Base-by-base conservation (phyloP, 345 rosid genomes). In the Anacardium occidentale region DNA sequence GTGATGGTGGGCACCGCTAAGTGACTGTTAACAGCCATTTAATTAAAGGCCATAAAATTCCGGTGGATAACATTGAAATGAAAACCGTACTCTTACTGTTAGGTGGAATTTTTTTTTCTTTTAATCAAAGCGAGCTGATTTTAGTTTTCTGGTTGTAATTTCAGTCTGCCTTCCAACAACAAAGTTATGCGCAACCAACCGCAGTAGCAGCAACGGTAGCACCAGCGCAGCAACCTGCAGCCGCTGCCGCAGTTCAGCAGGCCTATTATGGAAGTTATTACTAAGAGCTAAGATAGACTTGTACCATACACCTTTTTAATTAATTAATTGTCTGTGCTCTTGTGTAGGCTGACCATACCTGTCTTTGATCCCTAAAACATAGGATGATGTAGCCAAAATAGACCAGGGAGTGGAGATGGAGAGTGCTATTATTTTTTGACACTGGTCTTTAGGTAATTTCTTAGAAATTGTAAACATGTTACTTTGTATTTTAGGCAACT, bases 231-330 rank as follows among this genome's bases (percentile, higher is more conserved):
- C 91, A 83, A 74, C 80, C 89, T 2, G 83, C 87, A 9, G 8
- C 90, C 21, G 88, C 89, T 1, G 83, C 87, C 10, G 8, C 90
- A 25, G 89, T 66, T 20, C 79, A 92, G 2, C 98, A 90, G 82
- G 83, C 86, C 2, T 92, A 89, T 62, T 89, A 86, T 59, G 90
- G 88, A 29, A 65, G 73, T 64, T 87, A 86, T 78, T 89, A 89
- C 76, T 89, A 83, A 83, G 68, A 83, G 68, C 29, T 55, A 54
- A 6, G 64, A 48, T 52, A 20, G 54, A 29, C 12, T 65, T 64
- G 40, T 24, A 53, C 7, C 32, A 54, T 64, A 22, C 9, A 54
- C n/a, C 13, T 6, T 37, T 37, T 37, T 5, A 37, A 5, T 6
- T 37, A 6, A 22, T 24, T 9, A 7, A 62, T 14, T 20, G 8